Conservation (phyloP, 148 eudicot species). For the Rhododendron vialii region DNA sequence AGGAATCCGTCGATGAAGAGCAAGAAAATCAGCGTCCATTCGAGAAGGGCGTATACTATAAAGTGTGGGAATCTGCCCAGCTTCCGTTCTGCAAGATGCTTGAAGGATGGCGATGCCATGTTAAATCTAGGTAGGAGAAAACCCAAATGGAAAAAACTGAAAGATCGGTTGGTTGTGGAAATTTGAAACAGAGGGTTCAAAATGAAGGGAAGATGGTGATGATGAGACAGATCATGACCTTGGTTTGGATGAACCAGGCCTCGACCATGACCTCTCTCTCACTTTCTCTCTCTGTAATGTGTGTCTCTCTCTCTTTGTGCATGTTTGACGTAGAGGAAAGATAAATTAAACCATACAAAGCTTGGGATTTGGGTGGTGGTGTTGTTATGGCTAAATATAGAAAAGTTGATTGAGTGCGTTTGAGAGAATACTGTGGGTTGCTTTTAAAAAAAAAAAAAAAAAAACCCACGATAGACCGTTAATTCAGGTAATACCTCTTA, state of each 20-base stretch:
- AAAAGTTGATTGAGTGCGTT: background rate
- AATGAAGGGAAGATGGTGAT: background rate
- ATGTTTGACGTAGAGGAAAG: slow-evolving; percentile 9
- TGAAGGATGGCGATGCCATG: slow-evolving; percentile 39
- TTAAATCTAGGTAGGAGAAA: too few relatives aligned
- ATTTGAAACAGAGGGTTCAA: background rate
- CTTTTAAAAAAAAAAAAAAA: background rate
- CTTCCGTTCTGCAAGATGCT: slow-evolving; percentile 46
- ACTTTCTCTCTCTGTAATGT: slow-evolving; percentile 3
- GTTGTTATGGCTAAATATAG: slow-evolving; percentile 12
- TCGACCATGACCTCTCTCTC: slow-evolving; percentile 35
- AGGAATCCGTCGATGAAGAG: slow-evolving; percentile 67
- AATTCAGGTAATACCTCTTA: slow-evolving; percentile 21
- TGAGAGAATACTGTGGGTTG: background rate
- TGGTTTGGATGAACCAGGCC: slow-evolving; percentile 18
- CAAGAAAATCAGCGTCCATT: slow-evolving; percentile 64
- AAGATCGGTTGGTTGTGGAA: background rate
- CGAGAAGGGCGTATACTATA: slow-evolving; percentile 63
- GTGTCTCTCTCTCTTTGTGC: slow-evolving; percentile 3
- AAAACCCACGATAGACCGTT: slow-evolving; percentile 26
- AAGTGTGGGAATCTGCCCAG: slow-evolving; percentile 65
- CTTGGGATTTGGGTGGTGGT: slow-evolving; percentile 15
- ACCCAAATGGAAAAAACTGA: background rate
- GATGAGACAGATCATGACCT: slow-evolving; percentile 34
- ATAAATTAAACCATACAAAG: slow-evolving; percentile 4